A percentile compares a stretch with the other conserved stretches of the same genome.
phyloP scores from a whole-genome alignment of 192 early-diverging fungal species.

The Backusella mclennaniae region DNA sequence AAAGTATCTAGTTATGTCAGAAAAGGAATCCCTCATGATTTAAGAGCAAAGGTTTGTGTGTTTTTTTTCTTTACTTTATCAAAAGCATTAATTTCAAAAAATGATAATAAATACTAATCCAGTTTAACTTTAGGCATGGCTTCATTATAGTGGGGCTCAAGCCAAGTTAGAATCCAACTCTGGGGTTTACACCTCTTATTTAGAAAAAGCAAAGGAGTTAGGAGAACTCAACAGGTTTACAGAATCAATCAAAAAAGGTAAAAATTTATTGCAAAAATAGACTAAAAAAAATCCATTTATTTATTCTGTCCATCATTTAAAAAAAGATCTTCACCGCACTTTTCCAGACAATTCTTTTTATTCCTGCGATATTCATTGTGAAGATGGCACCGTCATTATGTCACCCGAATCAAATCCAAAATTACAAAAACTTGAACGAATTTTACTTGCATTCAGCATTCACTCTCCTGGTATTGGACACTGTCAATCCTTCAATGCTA shows the following conservation, averaged over 20 bases:
- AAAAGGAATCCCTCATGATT: conserved; percentile 67
- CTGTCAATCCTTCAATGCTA: conserved; percentile 73
- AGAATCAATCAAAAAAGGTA: conserved; percentile 59
- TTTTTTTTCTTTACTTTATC: not conserved
- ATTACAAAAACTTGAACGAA: conserved; percentile 52
- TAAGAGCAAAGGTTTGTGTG: conserved; percentile 46
- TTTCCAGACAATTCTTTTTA: conserved; percentile 25
- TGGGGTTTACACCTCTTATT: conserved; percentile 55
- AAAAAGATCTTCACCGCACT: conserved; percentile 43
- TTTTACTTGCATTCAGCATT: conserved; percentile 68
- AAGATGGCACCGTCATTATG: conserved; percentile 1
- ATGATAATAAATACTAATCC: not conserved
- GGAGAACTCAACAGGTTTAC: conserved; percentile 63
- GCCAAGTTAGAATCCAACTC: conserved; percentile 51
- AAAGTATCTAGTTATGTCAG: conserved; percentile 64
- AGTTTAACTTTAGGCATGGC: conserved; percentile 53
- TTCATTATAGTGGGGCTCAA: conserved; percentile 71
- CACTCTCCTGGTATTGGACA: conserved; percentile 77
- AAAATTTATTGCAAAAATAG: conserved; percentile 35
- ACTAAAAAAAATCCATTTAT: not conserved
- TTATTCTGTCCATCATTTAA: conserved; percentile 10
- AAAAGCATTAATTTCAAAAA: not conserved
- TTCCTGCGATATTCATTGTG: conserved; percentile 60
- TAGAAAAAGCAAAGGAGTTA: conserved; percentile 37
- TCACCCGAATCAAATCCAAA: conserved; percentile 14